Percentiles rank a stretch among this genome's conserved stretches.
These are phyloP conservation scores for Apostasia shenzhenica DNA, from an alignment of 106 monocot species.

Conservation along the genomic window DNA sequence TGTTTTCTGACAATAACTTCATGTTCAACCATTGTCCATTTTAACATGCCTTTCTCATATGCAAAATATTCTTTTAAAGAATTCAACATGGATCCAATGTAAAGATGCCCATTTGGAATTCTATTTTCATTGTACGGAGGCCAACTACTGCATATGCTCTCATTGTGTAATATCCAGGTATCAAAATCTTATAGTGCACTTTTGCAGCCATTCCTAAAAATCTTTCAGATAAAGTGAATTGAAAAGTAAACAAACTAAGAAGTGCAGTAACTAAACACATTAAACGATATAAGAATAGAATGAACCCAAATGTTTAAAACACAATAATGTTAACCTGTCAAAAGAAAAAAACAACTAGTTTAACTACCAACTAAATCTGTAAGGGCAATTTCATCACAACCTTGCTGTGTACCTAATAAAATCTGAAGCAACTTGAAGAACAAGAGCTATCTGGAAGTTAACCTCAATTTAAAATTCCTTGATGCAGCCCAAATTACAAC, in stretches of 20 bases:
- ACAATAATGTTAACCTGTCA: too few species aligned
- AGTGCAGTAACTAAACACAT: neutral
- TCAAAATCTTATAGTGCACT: constrained; percentile 41
- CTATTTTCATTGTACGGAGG: constrained; percentile 29
- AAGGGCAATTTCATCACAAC: too few species aligned
- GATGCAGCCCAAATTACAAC: too few species aligned
- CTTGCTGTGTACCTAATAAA: neutral
- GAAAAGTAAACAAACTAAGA: neutral
- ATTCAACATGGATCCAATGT: constrained; percentile 13
- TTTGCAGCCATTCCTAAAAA: constrained; percentile 56
- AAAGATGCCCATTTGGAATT: constrained; percentile 14
- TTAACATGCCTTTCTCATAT: constrained; percentile 53
- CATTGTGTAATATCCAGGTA: constrained; percentile 35
- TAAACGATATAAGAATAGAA: neutral
- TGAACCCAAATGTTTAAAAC: too few species aligned
- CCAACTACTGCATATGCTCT: constrained; percentile 33
- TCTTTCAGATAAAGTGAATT: neutral
- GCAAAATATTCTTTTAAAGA: constrained; percentile 24
- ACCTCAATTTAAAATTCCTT: neutral
- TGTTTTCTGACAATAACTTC: constrained; percentile 70
- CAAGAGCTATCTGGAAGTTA: neutral
- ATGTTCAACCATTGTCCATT: constrained; percentile 68
- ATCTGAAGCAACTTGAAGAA: neutral
- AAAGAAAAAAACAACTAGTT: too few species aligned
- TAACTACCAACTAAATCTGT: too few species aligned